phyloP scores from a whole-genome alignment of 2,329 filamentous ascomycete genomes.

The Aspergillus phoenicis region DNA sequence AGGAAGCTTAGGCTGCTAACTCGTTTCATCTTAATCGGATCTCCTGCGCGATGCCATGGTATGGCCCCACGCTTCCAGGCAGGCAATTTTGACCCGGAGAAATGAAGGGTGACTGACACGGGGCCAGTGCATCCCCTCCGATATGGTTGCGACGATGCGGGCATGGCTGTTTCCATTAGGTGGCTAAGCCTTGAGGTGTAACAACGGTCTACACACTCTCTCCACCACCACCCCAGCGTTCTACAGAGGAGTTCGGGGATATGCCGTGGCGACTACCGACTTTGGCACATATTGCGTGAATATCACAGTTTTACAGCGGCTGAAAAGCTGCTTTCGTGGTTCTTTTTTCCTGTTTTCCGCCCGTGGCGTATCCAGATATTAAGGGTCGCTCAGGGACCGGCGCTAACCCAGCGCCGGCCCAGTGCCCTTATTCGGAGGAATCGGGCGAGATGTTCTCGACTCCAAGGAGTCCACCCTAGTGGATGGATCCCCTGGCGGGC shows the following conservation, averaged over 20 bases:
- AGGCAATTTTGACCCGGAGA: slow-evolving; percentile 7
- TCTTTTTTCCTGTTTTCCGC: background rate
- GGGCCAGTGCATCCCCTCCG: slow-evolving; percentile 4
- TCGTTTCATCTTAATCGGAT: slow-evolving; percentile 10
- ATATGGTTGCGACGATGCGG: background rate
- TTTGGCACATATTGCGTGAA: background rate
- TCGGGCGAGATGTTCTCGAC: slow-evolving; percentile 10
- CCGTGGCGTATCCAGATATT: slow-evolving; percentile 4
- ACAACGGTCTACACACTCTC: background rate
- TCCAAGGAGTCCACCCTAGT: slow-evolving; percentile 6
- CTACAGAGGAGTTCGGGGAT: background rate
- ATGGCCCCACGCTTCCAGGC: slow-evolving; percentile 5
- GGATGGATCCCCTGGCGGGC: slow-evolving; percentile 1
- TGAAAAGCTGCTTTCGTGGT: background rate
- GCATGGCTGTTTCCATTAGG: slow-evolving; percentile 1
- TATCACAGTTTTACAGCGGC: background rate
- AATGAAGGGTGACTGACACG: slow-evolving; percentile 7
- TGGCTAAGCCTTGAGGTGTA: slow-evolving; percentile 7
- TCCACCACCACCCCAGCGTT: background rate
- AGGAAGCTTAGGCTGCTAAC: slow-evolving; percentile 7
- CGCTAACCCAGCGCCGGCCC: slow-evolving; percentile 7
- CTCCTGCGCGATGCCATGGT: slow-evolving; percentile 5
- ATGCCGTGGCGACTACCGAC: background rate
- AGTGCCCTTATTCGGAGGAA: background rate
- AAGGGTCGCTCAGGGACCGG: slow-evolving; percentile 3